phyloP scores from a whole-genome alignment of 345 rosid species.

The Ailanthus altissimus region DNA sequence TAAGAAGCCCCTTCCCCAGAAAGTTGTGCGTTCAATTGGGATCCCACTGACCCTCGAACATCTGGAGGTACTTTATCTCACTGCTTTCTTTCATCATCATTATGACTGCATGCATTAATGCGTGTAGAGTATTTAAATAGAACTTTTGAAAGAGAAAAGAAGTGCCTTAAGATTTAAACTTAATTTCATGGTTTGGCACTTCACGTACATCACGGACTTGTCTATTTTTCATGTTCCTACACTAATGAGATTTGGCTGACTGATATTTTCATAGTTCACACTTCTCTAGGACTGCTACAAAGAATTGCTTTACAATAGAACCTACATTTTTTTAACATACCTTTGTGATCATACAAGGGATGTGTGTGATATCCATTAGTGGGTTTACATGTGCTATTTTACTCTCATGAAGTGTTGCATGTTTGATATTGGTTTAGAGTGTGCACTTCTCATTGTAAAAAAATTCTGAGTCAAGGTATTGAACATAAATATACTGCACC shows the following conservation, averaged over 20 bases:
- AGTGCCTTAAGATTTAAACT: not conserved
- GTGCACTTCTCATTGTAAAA: not conserved
- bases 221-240: not conserved
- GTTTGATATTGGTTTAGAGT: not conserved
- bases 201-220: not conserved
- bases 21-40: constrained; percentile 81
- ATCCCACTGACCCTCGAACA: constrained; percentile 85
- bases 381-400: not conserved
- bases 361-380: not conserved
- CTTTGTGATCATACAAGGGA: not conserved
- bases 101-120: not conserved
- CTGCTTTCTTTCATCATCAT: not conserved
- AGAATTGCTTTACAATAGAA: not conserved
- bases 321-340: not conserved
- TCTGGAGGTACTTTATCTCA: constrained; percentile 61
- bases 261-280: not conserved
- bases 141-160: not conserved
- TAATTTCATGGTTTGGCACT: not conserved
- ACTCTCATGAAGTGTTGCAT: not conserved
- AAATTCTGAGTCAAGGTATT: not conserved
- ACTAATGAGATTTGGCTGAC: not conserved
- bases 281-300: not conserved
- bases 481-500: not conserved
- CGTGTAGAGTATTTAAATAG: not conserved
- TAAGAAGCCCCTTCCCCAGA: constrained; percentile 89